phyloP scores from a whole-genome alignment of 176 grass and related monocot genomes.

The Neostapfia colusana region DNA sequence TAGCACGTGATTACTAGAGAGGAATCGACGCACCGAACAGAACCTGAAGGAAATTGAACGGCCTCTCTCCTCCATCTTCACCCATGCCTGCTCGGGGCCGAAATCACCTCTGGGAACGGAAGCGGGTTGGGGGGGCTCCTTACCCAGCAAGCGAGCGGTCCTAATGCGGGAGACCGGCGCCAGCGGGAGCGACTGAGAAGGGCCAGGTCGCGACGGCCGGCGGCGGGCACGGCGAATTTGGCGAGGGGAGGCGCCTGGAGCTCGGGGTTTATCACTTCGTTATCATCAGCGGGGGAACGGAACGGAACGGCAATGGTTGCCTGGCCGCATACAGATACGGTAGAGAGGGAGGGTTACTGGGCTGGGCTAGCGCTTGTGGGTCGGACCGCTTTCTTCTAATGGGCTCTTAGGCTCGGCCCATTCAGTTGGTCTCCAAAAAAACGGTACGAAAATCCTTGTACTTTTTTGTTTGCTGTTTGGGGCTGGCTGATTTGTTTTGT shows the following conservation, averaged over 20 bases:
- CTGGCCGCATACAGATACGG: no score
- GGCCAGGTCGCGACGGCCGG: neutral
- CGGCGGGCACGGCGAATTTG: neutral
- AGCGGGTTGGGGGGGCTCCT: neutral
- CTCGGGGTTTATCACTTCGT: neutral
- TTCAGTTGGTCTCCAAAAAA: neutral
- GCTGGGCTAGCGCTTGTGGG: neutral
- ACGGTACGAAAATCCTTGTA: no score
- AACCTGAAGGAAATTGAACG: constrained; percentile 54
- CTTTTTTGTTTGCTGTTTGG: no score
- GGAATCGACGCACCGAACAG: constrained; percentile 37
- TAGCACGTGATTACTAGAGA: neutral
- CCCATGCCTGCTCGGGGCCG: constrained; percentile 34
- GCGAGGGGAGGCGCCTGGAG: neutral
- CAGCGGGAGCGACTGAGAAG: neutral
- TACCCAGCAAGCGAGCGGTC: neutral
- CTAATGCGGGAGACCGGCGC: neutral
- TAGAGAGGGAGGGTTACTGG: neutral
- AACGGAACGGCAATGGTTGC: no score
- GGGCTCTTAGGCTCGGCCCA: neutral
- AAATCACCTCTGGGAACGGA: neutral
- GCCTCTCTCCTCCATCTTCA: constrained; percentile 34
- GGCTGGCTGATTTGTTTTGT: no score
- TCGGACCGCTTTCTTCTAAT: neutral
- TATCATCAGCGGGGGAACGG: neutral